A percentile compares a stretch with the other conserved stretches of the same genome.
These are phyloP conservation scores for Diphasiastrum complanatum DNA, from an alignment of 83 land plant genomes.

Conservation along the genomic window DNA sequence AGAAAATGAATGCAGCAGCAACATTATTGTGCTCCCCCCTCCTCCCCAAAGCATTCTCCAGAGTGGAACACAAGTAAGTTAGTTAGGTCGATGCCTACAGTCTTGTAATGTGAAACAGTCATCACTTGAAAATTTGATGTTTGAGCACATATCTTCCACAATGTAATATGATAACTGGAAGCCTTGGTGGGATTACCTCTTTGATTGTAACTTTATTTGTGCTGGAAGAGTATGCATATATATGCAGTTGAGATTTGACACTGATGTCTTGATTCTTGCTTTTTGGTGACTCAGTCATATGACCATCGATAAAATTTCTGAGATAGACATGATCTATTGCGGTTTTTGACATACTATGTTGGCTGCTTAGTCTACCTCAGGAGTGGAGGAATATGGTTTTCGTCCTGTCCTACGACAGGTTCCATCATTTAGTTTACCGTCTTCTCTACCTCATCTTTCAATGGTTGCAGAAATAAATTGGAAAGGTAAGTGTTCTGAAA, in stretches of 20 bases:
- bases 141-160: neutral
- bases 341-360: too few relatives aligned
- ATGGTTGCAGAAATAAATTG: slow-evolving; percentile 46
- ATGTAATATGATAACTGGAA: neutral
- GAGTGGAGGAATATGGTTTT: slow-evolving; percentile 35
- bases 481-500: slow-evolving; percentile 25
- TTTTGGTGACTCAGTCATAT: too few relatives aligned
- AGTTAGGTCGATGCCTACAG: too few relatives aligned
- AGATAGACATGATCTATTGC: too few relatives aligned
- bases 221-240: too few relatives aligned
- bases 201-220: neutral
- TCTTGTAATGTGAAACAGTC: neutral
- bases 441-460: slow-evolving; percentile 38
- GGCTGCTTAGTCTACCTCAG: slow-evolving; percentile 25
- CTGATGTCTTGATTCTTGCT: too few relatives aligned
- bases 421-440: slow-evolving; percentile 41
- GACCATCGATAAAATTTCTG: too few relatives aligned
- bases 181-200: neutral
- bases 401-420: slow-evolving; percentile 36
- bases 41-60: slow-evolving; percentile 38
- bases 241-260: too few relatives aligned
- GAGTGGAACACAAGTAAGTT: slow-evolving; percentile 24
- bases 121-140: neutral
- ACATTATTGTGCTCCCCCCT: slow-evolving; percentile 22
- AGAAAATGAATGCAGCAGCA: slow-evolving; percentile 13